Evolutionary conservation across 345 rosid genomes (phyloP), one percentile per base, ranked within the genome.

Genomic region (Ceriops decandra): DNA sequence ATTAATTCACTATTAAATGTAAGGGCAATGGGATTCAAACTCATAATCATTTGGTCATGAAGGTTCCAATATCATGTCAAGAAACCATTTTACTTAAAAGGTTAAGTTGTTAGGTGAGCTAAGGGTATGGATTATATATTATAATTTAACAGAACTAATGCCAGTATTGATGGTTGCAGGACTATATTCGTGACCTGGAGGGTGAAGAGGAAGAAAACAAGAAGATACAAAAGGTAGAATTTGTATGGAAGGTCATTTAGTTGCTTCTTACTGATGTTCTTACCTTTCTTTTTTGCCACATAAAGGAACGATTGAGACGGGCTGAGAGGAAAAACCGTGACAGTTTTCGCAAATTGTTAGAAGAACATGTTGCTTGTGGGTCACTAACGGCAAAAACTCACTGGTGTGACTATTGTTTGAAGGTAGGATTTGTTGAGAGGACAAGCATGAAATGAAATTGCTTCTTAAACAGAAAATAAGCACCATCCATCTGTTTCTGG

Each of bases 271-370:
- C 53, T 1, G 28, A 11, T 63, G 28, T 62, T 67, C 64, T 62
- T 60, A 58, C 32, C 61, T 70, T 68, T 16, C 13, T 76, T 47
- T 79, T 22, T 65, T 52, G 22, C 47, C 66, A 73, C 70, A 72
- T 76, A 16, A 60, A 95, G 99, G 99, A 95, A 75, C 91, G 87
- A 83, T 17, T 83, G 77, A 87, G 96, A 80, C 86, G 95, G 57
- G 71, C 87, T 30, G 99, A 95, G 80, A 85, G 98, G 68, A 95
- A 95, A 87, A 91, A 88, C 73, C 96, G 98, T 53, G 98, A 95
- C 73, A 90, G 77, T 52, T 86, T 88, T 72, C 93, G 90, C 51
- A 75, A 88, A 68, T 73, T 95, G 69, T 63, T 95, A 90, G 95
- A 88, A 80, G 95, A 85, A 66, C 92, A 90, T 75, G 85, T 90